phyloP scores from a whole-genome alignment of 2,329 filamentous ascomycete species.

The Rasamsonia emersonii region DNA sequence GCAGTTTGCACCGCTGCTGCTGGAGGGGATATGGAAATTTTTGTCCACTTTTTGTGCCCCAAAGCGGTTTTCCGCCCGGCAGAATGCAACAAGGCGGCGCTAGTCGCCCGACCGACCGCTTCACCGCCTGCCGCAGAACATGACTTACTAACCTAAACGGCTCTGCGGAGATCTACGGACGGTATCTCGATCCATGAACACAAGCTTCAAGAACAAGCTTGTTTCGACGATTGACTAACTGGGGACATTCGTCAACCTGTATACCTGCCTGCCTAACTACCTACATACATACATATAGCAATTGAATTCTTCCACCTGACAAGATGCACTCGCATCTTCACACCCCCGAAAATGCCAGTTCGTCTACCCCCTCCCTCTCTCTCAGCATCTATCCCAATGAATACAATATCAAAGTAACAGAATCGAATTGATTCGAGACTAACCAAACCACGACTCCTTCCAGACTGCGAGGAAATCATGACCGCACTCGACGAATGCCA shows the following conservation, averaged over 20 bases:
- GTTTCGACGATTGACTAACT: constrained; percentile 1
- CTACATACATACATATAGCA: background rate
- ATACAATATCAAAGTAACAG: too few species aligned
- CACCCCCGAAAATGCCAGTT: constrained; percentile 84
- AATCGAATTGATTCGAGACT: too few species aligned
- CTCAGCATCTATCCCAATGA: too few species aligned
- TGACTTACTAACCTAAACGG: constrained; percentile 3
- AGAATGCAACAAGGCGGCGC: constrained; percentile 6
- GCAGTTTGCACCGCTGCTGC: background rate
- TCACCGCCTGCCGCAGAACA: constrained; percentile 8
- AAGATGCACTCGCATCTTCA: constrained; percentile 96
- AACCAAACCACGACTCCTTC: constrained; percentile 3
- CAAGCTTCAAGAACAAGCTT: background rate
- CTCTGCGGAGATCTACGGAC: background rate
- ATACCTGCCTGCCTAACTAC: too few species aligned
- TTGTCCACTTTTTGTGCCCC: background rate
- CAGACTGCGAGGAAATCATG: constrained; percentile 94
- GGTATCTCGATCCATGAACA: background rate
- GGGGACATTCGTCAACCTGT: too few species aligned
- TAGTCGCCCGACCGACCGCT: background rate
- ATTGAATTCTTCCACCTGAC: background rate
- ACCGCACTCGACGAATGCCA: constrained; percentile 92
- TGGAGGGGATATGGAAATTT: background rate
- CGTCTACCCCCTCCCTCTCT: constrained; percentile 15
- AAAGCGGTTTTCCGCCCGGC: constrained; percentile 10